phyloP scores from a whole-genome alignment of 2,329 filamentous ascomycete species.

The Aspergillus hortae region DNA sequence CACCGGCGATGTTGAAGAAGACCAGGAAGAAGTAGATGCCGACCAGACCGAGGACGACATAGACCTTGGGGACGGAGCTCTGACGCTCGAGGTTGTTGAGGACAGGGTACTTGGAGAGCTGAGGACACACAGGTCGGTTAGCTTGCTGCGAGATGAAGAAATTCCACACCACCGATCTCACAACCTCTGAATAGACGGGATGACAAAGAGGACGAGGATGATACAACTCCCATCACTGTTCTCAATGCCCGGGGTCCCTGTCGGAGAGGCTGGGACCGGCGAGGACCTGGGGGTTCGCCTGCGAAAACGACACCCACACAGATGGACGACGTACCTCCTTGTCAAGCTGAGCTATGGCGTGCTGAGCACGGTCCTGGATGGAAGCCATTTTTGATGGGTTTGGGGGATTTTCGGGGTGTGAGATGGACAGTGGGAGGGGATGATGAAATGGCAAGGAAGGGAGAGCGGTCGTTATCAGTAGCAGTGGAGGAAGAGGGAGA shows the following conservation, averaged over 20 bases:
- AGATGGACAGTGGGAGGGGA: conserved; percentile 1
- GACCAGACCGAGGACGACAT: conserved; percentile 61
- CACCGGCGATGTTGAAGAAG: conserved; percentile 69
- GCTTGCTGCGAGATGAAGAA: not conserved
- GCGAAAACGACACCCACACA: conserved; percentile 16
- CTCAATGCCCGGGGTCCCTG: not conserved
- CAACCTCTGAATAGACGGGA: no score
- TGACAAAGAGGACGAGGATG: not conserved
- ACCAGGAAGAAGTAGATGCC: conserved; percentile 67
- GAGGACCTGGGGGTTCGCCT: not conserved
- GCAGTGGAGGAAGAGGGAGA: conserved; percentile 3
- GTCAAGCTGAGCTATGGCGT: conserved; percentile 64
- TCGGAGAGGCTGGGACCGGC: not conserved
- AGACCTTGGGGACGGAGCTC: conserved; percentile 66
- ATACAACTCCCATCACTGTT: not conserved
- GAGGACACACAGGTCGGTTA: conserved; percentile 14
- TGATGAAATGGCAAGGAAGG: not conserved
- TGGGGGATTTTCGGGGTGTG: not conserved
- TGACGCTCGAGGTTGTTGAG: conserved; percentile 68
- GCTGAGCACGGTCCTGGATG: conserved; percentile 61
- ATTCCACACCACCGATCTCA: no score
- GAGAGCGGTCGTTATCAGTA: conserved; percentile 9
- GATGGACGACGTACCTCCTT: conserved; percentile 55
- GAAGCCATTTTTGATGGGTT: conserved; percentile 33
- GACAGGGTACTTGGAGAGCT: conserved; percentile 65